These are phyloP conservation scores for Laguncularia racemosa DNA, from an alignment of 345 rosid genomes.

Conservation along the genomic window DNA sequence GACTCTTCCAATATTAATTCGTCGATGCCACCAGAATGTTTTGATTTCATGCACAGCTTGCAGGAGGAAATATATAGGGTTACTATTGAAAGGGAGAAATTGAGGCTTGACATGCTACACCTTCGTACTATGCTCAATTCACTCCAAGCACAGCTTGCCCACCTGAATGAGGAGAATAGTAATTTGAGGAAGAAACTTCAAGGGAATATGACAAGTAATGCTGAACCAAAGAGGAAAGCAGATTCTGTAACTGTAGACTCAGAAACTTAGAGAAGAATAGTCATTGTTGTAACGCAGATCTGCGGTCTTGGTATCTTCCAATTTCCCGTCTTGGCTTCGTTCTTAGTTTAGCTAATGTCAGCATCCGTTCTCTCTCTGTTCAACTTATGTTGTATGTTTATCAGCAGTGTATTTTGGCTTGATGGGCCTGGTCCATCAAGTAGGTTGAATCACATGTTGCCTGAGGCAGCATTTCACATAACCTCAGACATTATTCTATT, in stretches of 20 bases:
- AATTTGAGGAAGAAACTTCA: conserved; percentile 40
- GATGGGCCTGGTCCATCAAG: conserved; percentile 8
- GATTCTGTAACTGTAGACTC: too few relatives aligned
- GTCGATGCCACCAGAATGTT: conserved; percentile 38
- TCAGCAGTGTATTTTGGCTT: conserved; percentile 1
- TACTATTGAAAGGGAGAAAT: conserved; percentile 60
- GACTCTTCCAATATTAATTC: conserved; percentile 25
- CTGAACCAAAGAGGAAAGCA: too few relatives aligned
- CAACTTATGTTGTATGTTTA: not conserved
- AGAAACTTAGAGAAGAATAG: too few relatives aligned
- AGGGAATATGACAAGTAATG: too few relatives aligned
- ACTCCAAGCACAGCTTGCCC: conserved; percentile 61
- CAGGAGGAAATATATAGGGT: conserved; percentile 60
- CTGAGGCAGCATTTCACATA: not conserved
- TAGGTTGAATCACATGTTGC: not conserved
- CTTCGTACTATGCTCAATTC: conserved; percentile 72
- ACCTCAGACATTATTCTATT: not conserved
- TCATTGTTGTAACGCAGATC: too few relatives aligned
- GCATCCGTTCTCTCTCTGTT: not conserved
- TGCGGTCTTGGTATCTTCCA: too few relatives aligned
- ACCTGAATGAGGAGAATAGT: conserved; percentile 58
- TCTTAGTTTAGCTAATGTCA: not conserved
- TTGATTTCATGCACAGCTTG: conserved; percentile 39
- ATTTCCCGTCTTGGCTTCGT: not conserved
- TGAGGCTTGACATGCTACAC: conserved; percentile 77